Evolutionary conservation across 768 basidiomycete species (phyloP), one percentile per base, ranked within the genome.

Genomic region (Coprinellus micaceus): DNA sequence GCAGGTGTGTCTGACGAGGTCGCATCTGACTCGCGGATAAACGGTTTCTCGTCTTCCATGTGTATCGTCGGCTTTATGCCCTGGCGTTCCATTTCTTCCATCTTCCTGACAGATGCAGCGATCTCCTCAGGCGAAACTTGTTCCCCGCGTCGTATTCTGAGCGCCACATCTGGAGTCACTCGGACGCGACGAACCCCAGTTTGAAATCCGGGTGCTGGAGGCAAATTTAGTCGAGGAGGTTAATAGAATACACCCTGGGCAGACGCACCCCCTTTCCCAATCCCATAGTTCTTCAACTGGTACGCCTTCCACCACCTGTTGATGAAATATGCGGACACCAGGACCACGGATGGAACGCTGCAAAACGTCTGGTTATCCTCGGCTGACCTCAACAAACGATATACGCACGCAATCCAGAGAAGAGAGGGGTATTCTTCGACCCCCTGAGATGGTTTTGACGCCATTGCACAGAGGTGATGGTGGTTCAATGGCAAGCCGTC

Each of bases 111-210:
- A 0, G 82, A 79, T 24, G 71, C 74, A 7, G 76, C 72, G 49
- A 83, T 79, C 60, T 83, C 82, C 37, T 79, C 80, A 1, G 80
- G 76, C 54, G 72, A 77, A 12, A 83, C 82, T 21, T 78, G 67
- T 62, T 83, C 82, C 1, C 82, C 82, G 43, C 78, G 68, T 46
- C 75, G 66, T 28, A 83, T 68, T 12, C 82, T 78, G 4, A 76
- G 80, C 22, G 80, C 80, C 40, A 83, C 79, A 62, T 81, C 81
- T 3, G 82, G 80, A 2, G 82, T 79, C 51, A 83, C 72, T 22
- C 77, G 79, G 22, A 83, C 70, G 36, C 70, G 69, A 37, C 72
- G 71, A 39, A 83, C 81, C 52, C 74, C 77, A 0, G 82, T 83
- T 64, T 82, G 81, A 64, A 83, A 83, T 6, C 82, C 82, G 2